These are phyloP conservation scores for Yamadazyma takamatsuzukensis DNA, from an alignment of 805 yeast genomes.

Conservation along the genomic window DNA sequence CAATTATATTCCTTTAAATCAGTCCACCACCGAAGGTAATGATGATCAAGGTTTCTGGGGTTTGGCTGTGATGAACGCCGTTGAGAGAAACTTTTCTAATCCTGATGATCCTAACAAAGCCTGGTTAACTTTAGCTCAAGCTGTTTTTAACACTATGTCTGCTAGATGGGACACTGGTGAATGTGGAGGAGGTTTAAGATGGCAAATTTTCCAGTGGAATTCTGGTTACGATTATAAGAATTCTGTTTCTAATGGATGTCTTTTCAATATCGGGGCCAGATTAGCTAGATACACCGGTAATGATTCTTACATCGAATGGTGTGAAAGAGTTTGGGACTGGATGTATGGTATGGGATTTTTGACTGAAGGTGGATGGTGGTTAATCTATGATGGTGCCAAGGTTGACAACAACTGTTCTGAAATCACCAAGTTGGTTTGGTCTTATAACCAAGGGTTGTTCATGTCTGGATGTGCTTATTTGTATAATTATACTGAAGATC, in stretches of 20 bases:
- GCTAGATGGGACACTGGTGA: slow-evolving; percentile 38
- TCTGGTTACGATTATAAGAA: slow-evolving; percentile 45
- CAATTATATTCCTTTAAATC: slow-evolving; percentile 84
- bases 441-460: slow-evolving; percentile 80
- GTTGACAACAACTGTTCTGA: slow-evolving; percentile 58
- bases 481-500: slow-evolving; percentile 67
- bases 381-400: slow-evolving; percentile 74
- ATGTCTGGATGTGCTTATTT: slow-evolving; percentile 78
- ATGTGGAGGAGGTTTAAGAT: slow-evolving; percentile 43
- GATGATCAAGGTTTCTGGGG: slow-evolving; percentile 99
- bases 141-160: slow-evolving; percentile 43
- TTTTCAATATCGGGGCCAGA: slow-evolving; percentile 43
- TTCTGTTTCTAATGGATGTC: slow-evolving; percentile 42
- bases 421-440: slow-evolving; percentile 67
- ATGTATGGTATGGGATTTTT: slow-evolving; percentile 43
- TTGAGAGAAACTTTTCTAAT: slow-evolving; percentile 79
- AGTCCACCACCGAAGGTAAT: slow-evolving; percentile 90
- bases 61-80: slow-evolving; percentile 85
- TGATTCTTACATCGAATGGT: slow-evolving; percentile 37
- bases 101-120: slow-evolving; percentile 30
- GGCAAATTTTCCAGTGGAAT: slow-evolving; percentile 50
- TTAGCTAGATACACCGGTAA: slow-evolving; percentile 41
- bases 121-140: slow-evolving; percentile 41
- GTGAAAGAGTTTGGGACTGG: slow-evolving; percentile 44
- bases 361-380: slow-evolving; percentile 39